Evolutionary conservation across 345 rosid genomes (phyloP).

Genomic region (Citrus unshiu): DNA sequence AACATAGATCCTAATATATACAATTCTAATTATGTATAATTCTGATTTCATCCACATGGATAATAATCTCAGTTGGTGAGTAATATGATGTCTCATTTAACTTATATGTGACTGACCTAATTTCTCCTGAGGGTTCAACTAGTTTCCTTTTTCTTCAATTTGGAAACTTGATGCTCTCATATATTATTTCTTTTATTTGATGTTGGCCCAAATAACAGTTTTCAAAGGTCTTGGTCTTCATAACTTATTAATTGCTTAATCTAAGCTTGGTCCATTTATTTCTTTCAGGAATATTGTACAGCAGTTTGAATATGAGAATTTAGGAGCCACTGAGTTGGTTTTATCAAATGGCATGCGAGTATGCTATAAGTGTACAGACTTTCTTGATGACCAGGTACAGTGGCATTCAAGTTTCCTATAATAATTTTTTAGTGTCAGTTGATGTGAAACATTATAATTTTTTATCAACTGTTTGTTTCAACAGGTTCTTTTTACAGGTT

Average conservation of each 20-base stretch:
- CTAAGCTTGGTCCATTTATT: slow-evolving; percentile 24
- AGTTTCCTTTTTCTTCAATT: neutral
- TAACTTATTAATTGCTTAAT: neutral
- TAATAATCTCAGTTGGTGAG: neutral
- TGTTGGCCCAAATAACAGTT: neutral
- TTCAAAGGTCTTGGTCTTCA: neutral
- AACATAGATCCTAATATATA: too few species aligned
- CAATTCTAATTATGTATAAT: too few species aligned
- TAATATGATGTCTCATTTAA: neutral
- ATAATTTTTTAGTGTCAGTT: neutral
- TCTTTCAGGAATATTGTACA: slow-evolving; percentile 48
- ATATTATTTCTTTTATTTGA: neutral
- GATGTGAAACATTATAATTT: slow-evolving; percentile 5
- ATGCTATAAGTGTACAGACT: slow-evolving; percentile 81
- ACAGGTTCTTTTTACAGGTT: slow-evolving; percentile 88
- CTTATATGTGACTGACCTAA: neutral
- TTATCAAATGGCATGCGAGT: slow-evolving; percentile 86
- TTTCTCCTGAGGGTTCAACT: neutral
- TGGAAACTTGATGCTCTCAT: neutral
- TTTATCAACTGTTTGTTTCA: slow-evolving; percentile 11
- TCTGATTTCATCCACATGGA: neutral
- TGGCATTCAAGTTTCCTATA: slow-evolving; percentile 9
- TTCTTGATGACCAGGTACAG: slow-evolving; percentile 86
- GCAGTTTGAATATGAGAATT: slow-evolving; percentile 56
- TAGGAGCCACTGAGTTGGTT: slow-evolving; percentile 78